Percentiles rank a stretch among this genome's conserved stretches.
These are phyloP conservation scores for Stropharia rugosoannulata DNA, from an alignment of 768 basidiomycete genomes.

Conservation along the genomic window DNA sequence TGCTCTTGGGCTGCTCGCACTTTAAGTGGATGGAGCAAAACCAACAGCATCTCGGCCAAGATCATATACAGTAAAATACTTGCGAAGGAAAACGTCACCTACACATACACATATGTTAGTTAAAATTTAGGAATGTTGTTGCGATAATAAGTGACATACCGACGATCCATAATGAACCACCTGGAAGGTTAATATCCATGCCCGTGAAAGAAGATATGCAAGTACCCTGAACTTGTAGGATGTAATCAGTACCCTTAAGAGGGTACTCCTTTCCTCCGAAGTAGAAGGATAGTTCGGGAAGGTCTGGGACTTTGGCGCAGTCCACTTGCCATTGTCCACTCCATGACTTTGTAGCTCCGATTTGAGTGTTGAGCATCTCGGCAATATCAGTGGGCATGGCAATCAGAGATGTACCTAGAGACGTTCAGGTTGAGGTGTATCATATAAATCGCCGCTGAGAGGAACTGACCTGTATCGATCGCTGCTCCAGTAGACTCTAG, in stretches of 20 bases:
- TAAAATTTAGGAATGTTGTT: background rate
- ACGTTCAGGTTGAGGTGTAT: background rate
- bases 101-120: background rate
- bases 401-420: constrained; percentile 86
- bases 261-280: constrained; percentile 81
- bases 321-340: constrained; percentile 94
- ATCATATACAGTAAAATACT: constrained; percentile 91
- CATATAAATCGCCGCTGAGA: background rate
- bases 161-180: constrained; percentile 84
- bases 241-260: constrained; percentile 82
- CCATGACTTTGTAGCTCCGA: constrained; percentile 94
- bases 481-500: constrained; percentile 93
- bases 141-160: constrained; percentile 43
- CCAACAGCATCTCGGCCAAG: constrained; percentile 78
- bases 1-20: background rate
- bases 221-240: constrained; percentile 86
- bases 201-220: constrained; percentile 95
- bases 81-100: constrained; percentile 92
- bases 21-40: constrained; percentile 54
- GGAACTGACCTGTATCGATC: constrained; percentile 73
- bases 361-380: constrained; percentile 95
- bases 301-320: constrained; percentile 77
- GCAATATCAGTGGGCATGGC: constrained; percentile 92
- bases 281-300: constrained; percentile 84
- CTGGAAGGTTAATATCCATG: constrained; percentile 84